Evolutionary conservation across 2,329 filamentous ascomycete species (phyloP), one percentile per base, ranked within the genome.

Genomic region (Aquanectria penicillioides): DNA sequence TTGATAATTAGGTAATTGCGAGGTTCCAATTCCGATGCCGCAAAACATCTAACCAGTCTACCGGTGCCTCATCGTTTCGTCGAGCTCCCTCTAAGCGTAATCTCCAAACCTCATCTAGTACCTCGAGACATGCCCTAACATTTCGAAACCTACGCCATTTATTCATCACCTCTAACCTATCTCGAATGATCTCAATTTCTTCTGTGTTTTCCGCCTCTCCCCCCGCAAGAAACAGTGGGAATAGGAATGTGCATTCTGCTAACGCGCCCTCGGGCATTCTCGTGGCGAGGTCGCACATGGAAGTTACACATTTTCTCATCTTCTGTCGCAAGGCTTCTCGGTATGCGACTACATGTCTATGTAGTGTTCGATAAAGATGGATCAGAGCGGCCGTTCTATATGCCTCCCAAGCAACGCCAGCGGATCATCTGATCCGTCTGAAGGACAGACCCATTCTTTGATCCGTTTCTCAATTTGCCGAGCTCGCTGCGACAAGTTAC

Each of bases 161-260:
- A 12, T 46, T 33, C 46, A 57, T 57, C 3, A 28, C 17, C 9
- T 13, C 6, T 2, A 57, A 23, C 17, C 26, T 46, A 25, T 57
- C 54, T 3, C 47, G 54, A 2, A 57, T 57, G 3, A 17, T 37
- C 17, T 52, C 46, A 13, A 64, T 50, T 13, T 57, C 29, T 2
- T 15, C 17, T 3, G 50, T 38, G n/a, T 59, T 40, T 13, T 57
- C 41, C 1, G 62, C 55, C n/a, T 64, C 59, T 22, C 59, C 59
- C 11, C 62, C 62, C 2, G 62, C 62, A 3, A 64, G 51, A 23
- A 64, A 62, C 2, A 64, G 31, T 4, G 62, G 62, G 17, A 64
- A 62, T 4, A 64, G 17, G 15, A 64, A 29, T 5, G 59, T 55
- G 43, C 61, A 64, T 26, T 64, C 61, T 3, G 47, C 49, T 17